A percentile compares a stretch with the other conserved stretches of the same genome.
phyloP scores from a whole-genome alignment of 106 monocot genomes.

The Acorus calamus region DNA sequence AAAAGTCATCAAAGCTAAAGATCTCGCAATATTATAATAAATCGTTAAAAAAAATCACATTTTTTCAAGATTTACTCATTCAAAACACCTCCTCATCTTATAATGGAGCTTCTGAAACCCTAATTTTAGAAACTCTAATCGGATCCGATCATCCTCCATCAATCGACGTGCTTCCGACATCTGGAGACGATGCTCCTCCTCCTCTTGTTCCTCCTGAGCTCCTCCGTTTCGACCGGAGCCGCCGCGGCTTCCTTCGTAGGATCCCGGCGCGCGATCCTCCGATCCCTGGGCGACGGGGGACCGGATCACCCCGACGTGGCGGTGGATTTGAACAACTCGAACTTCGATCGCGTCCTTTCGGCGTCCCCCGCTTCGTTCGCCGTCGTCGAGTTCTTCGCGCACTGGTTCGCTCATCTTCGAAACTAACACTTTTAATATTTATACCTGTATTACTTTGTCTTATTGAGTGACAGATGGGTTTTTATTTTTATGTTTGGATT shows the following conservation, averaged over 20 bases:
- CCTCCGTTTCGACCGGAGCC: conserved; percentile 3
- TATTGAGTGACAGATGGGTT: neutral
- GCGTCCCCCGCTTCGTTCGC: conserved; percentile 50
- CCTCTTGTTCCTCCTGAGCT: conserved; percentile 3
- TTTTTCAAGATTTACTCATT: too few relatives aligned
- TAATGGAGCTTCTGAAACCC: too few relatives aligned
- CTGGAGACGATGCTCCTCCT: neutral
- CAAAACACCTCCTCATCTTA: too few relatives aligned
- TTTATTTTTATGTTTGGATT: neutral
- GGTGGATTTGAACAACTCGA: conserved; percentile 62
- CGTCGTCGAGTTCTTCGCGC: conserved; percentile 91
- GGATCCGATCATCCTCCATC: too few relatives aligned
- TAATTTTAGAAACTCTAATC: too few relatives aligned
- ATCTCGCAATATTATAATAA: too few relatives aligned
- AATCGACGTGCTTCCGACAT: neutral
- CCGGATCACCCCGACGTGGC: conserved; percentile 32
- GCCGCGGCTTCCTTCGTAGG: neutral
- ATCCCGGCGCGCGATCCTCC: conserved; percentile 17
- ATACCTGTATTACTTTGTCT: neutral
- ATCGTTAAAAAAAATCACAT: too few relatives aligned
- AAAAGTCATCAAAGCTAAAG: too few relatives aligned
- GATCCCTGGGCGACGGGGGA: conserved; percentile 15
- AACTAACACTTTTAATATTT: neutral
- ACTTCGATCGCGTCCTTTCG: conserved; percentile 43
- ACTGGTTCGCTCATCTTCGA: conserved; percentile 35